phyloP scores from a whole-genome alignment of 108 stramenopile species.

The Aureococcus anophagefferens region DNA sequence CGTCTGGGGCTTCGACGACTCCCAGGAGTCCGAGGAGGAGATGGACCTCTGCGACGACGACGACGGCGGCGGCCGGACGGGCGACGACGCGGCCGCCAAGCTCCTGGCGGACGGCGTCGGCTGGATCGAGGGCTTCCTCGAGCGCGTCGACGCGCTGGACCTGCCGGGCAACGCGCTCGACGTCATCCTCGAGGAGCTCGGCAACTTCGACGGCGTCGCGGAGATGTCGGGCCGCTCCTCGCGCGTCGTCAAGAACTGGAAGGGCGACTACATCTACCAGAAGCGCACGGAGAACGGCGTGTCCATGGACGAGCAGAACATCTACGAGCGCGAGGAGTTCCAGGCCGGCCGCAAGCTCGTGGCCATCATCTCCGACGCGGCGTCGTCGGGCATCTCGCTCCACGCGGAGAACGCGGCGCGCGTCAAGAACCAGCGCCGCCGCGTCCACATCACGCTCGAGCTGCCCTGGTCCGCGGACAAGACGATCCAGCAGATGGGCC shows the following conservation, averaged over 20 bases:
- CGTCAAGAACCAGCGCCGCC: constrained; percentile 7
- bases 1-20: background rate
- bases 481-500: constrained; percentile 44
- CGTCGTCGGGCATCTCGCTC: constrained; percentile 27
- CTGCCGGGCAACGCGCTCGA: constrained; percentile 68
- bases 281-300: constrained; percentile 27
- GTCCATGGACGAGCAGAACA: constrained; percentile 17
- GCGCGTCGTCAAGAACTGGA: constrained; percentile 37
- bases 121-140: constrained; percentile 17
- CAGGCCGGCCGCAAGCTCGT: constrained; percentile 36
- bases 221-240: constrained; percentile 73
- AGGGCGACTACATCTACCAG: constrained; percentile 32
- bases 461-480: constrained; percentile 44
- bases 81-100: background rate
- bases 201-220: constrained; percentile 43
- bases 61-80: background rate
- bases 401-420: constrained; percentile 17
- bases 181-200: constrained; percentile 56
- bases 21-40: too few relatives aligned
- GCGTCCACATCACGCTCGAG: constrained; percentile 43
- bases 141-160: constrained; percentile 22
- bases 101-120: background rate
- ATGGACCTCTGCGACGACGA: background rate
- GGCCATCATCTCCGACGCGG: constrained; percentile 43
- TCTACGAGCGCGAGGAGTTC: constrained; percentile 31